phyloP scores from a whole-genome alignment of 805 yeast genomes.

The Sugiyamaella valdiviana region DNA sequence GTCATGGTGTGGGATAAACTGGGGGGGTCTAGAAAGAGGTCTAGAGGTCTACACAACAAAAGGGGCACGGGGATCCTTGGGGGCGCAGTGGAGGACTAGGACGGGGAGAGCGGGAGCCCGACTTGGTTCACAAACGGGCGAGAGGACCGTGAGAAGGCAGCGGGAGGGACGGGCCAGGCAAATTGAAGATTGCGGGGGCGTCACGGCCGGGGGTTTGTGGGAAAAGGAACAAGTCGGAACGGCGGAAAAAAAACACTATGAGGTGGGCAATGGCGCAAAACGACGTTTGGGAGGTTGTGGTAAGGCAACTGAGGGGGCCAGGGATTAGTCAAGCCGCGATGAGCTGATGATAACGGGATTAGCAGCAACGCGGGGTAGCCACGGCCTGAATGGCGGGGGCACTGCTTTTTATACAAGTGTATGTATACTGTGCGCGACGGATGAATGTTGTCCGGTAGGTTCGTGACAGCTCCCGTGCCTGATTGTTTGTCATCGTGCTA shows the following conservation, averaged over 20 bases:
- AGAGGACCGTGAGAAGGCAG: not conserved
- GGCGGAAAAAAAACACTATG: not conserved
- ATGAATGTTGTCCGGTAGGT: no score
- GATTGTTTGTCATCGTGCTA: no score
- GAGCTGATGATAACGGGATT: no score
- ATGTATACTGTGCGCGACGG: no score
- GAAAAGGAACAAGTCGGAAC: not conserved
- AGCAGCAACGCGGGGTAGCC: no score
- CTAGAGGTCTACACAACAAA: not conserved
- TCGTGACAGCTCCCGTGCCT: no score
- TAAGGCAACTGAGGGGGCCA: not conserved
- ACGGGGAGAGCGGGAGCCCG: not conserved
- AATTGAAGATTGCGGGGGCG: no score
- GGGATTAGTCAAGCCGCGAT: not conserved
- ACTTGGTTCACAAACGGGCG: not conserved
- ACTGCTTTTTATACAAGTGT: no score
- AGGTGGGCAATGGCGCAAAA: not conserved
- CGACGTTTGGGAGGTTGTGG: not conserved
- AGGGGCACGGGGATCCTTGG: not conserved
- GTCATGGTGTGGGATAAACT: conserved; percentile 27
- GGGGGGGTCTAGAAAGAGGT: not conserved
- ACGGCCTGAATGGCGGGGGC: no score
- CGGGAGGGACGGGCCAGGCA: not conserved
- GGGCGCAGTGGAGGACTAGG: not conserved
- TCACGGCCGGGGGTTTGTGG: no score